Percentiles rank a stretch among this genome's conserved stretches.
phyloP scores from a whole-genome alignment of 345 rosid species.

The Raphanus raphanistrum region DNA sequence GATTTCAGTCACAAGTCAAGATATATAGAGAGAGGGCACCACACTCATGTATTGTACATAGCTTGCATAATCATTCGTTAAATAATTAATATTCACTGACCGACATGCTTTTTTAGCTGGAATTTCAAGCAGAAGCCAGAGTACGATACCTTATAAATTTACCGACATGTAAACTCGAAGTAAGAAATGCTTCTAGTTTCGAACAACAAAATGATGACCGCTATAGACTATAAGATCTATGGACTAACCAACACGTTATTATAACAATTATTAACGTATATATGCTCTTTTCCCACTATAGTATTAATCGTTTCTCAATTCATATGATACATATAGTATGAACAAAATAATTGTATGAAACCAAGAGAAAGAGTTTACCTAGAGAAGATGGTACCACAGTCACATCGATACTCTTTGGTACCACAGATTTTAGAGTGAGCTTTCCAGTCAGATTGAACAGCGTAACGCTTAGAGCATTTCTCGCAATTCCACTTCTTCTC shows the following conservation, averaged over 20 bases:
- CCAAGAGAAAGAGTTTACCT: conserved; percentile 47
- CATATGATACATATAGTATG: neutral
- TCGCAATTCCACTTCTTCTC: conserved; percentile 85
- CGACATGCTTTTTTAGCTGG: conserved; percentile 37
- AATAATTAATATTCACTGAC: conserved; percentile 27
- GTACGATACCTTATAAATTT: conserved; percentile 21
- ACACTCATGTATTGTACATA: conserved; percentile 17
- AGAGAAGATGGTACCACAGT: conserved; percentile 80
- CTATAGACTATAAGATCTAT: neutral
- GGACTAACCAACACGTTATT: conserved; percentile 1
- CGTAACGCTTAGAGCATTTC: conserved; percentile 69
- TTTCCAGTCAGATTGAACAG: conserved; percentile 89
- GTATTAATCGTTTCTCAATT: neutral
- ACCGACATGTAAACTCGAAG: conserved; percentile 15
- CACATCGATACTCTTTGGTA: conserved; percentile 69
- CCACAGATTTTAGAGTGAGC: conserved; percentile 78
- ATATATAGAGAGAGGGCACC: conserved; percentile 17
- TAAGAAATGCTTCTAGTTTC: neutral
- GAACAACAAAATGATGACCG: neutral
- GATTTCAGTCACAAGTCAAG: conserved; percentile 33
- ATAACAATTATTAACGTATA: neutral
- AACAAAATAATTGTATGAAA: neutral
- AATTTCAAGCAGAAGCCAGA: conserved; percentile 13
- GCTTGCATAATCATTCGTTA: conserved; percentile 11
- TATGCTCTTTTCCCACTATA: neutral